A percentile compares a stretch with the other conserved stretches of the same genome.
These are phyloP conservation scores for Botryosphaeria dothidea DNA, from an alignment of 2,329 filamentous ascomycete genomes.

Conservation along the genomic window DNA sequence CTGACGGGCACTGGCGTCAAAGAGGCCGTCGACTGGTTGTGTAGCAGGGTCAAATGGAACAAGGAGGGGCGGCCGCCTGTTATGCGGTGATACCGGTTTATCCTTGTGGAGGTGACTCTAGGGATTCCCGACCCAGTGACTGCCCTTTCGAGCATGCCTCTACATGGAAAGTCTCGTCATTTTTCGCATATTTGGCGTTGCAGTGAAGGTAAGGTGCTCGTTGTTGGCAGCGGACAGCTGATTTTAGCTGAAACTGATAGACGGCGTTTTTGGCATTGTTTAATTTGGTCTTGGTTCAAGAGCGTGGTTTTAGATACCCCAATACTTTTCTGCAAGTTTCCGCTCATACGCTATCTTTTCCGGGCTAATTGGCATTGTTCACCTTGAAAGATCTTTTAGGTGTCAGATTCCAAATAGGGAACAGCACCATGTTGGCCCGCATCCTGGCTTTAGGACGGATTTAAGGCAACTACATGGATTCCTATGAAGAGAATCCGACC, in stretches of 20 bases:
- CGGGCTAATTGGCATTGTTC: neutral
- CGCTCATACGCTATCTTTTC: no score
- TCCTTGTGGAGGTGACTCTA: neutral
- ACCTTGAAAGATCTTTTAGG: no score
- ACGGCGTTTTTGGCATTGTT: neutral
- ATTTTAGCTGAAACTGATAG: neutral
- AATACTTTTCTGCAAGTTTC: neutral
- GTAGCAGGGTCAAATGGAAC: conserved; percentile 92
- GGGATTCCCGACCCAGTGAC: neutral
- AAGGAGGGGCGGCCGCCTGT: conserved; percentile 89
- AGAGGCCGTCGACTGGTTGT: conserved; percentile 96
- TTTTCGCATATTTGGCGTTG: neutral
- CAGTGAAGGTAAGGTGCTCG: neutral
- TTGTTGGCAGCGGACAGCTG: neutral
- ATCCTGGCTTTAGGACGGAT: no score
- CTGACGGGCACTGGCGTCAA: conserved; percentile 79
- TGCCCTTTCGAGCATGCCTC: no score
- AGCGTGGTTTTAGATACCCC: conserved; percentile 14
- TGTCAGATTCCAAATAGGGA: no score
- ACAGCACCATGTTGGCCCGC: no score
- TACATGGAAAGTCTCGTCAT: neutral
- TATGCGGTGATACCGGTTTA: conserved; percentile 69
- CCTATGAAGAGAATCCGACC: no score
- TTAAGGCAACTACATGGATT: no score
- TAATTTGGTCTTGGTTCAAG: conserved; percentile 1